A percentile compares a stretch with the other conserved stretches of the same genome.
Conservation (phyloP, 2,329 filamentous ascomycete genomes). For the Trichoderma lentiforme region DNA sequence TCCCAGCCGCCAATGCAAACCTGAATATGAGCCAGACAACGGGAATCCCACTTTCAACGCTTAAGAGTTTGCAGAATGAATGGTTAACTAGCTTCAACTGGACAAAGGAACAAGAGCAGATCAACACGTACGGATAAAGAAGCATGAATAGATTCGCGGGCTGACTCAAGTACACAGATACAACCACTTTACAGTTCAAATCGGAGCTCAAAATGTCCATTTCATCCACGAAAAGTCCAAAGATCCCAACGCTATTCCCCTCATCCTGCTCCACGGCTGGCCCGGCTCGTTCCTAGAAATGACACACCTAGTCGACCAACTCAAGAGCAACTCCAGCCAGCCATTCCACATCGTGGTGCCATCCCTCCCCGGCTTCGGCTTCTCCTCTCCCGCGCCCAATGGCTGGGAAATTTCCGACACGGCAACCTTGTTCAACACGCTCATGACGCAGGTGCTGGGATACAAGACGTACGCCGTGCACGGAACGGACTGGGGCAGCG, state of each 20-base stretch:
- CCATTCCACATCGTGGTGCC: conserved; percentile 26
- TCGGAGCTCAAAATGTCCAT: conserved; percentile 22
- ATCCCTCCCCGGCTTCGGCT: conserved; percentile 40
- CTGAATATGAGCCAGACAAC: not conserved
- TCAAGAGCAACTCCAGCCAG: not conserved
- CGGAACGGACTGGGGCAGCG: conserved; percentile 22
- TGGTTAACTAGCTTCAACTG: conserved; percentile 24
- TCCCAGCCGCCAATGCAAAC: not conserved
- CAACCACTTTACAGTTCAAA: conserved; percentile 20
- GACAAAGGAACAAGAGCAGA: conserved; percentile 20
- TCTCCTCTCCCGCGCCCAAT: conserved; percentile 31
- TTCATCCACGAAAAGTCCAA: conserved; percentile 19
- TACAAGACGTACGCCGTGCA: conserved; percentile 30
- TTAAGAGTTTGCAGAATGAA: conserved; percentile 19
- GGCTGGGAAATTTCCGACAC: conserved; percentile 37
- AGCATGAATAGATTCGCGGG: too few species aligned
- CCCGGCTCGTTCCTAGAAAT: conserved; percentile 43
- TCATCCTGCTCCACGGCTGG: conserved; percentile 20
- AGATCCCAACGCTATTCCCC: conserved; percentile 9
- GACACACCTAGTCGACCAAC: conserved; percentile 24
- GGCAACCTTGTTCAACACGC: conserved; percentile 34
- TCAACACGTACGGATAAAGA: conserved; percentile 20
- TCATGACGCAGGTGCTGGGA: conserved; percentile 38
- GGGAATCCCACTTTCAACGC: conserved; percentile 18
- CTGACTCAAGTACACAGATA: not conserved